phyloP scores from a whole-genome alignment of 2,329 filamentous ascomycete species.

The Malbranchea zuffiana region DNA sequence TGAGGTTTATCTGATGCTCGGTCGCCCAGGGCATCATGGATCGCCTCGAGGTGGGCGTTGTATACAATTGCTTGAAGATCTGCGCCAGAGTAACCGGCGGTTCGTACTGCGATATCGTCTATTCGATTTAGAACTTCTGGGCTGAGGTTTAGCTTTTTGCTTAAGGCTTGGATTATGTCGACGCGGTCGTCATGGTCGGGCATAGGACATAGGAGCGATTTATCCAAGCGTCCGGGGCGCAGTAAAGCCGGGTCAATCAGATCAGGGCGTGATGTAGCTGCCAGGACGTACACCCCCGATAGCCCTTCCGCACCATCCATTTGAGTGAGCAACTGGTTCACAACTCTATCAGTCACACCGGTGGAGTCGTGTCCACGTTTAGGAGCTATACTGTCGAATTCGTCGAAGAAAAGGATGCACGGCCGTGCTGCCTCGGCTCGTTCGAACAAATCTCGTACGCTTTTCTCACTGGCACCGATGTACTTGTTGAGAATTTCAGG shows the following conservation, averaged over 20 bases:
- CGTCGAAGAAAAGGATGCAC: constrained; percentile 95
- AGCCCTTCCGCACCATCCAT: constrained; percentile 98
- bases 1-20: constrained; percentile 32
- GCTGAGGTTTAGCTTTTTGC: constrained; percentile 64
- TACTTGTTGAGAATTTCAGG: constrained; percentile 99
- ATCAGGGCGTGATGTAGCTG: constrained; percentile 85
- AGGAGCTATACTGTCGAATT: constrained; percentile 95
- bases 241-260: constrained; percentile 89
- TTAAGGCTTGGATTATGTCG: constrained; percentile 80
- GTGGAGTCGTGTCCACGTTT: constrained; percentile 96
- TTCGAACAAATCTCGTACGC: constrained; percentile 88
- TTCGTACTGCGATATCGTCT: constrained; percentile 63
- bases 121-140: constrained; percentile 54
- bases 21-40: constrained; percentile 77
- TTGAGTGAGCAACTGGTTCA: constrained; percentile 94
- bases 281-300: constrained; percentile 89
- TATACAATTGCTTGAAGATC: constrained; percentile 92
- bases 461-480: constrained; percentile 94
- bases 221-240: constrained; percentile 83
- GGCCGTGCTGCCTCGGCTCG: constrained; percentile 75
- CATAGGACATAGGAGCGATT: constrained; percentile 84
- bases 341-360: constrained; percentile 94
- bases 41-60: constrained; percentile 92
- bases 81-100: constrained; percentile 85
- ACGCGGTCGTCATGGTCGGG: constrained; percentile 67